These are phyloP conservation scores for Colletotrichum eleusines DNA, from an alignment of 2,329 filamentous ascomycete genomes.

Conservation along the genomic window DNA sequence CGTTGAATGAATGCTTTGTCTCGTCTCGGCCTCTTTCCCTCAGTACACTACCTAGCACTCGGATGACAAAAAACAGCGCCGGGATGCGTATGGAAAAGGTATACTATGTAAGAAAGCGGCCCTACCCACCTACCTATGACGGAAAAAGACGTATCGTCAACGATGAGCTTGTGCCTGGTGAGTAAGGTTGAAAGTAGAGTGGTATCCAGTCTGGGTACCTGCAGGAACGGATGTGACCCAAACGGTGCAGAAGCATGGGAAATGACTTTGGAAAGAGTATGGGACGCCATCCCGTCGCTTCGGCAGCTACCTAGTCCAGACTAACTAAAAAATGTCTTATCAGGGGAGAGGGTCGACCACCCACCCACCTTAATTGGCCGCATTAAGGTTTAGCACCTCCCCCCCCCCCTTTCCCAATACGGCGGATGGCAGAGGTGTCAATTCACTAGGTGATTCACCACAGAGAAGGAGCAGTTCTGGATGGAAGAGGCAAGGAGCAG, in stretches of 20 bases:
- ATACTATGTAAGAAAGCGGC: too few relatives aligned
- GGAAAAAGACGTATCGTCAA: background rate
- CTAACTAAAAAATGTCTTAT: constrained; percentile 17
- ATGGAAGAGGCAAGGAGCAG: background rate
- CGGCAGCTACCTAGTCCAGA: constrained; percentile 29
- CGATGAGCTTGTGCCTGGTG: background rate
- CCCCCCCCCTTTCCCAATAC: constrained; percentile 11
- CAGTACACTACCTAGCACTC: too few relatives aligned
- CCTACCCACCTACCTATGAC: too few relatives aligned
- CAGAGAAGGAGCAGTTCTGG: background rate
- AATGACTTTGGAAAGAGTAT: constrained; percentile 1
- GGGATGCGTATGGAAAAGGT: too few relatives aligned
- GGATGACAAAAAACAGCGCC: too few relatives aligned
- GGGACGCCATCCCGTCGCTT: constrained; percentile 31
- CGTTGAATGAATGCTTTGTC: background rate
- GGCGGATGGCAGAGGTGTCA: constrained; percentile 31
- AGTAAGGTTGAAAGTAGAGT: constrained; percentile 31
- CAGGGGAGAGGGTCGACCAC: constrained; percentile 30
- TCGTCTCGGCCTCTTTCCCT: background rate
- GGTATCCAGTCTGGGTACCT: constrained; percentile 25
- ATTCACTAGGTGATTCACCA: constrained; percentile 27
- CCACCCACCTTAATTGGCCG: constrained; percentile 35
- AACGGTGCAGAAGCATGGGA: constrained; percentile 8
- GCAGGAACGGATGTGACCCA: constrained; percentile 27
- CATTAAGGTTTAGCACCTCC: constrained; percentile 35